Base-by-base conservation (phyloP, 768 basidiomycete genomes). In the Trametopsis cervina region DNA sequence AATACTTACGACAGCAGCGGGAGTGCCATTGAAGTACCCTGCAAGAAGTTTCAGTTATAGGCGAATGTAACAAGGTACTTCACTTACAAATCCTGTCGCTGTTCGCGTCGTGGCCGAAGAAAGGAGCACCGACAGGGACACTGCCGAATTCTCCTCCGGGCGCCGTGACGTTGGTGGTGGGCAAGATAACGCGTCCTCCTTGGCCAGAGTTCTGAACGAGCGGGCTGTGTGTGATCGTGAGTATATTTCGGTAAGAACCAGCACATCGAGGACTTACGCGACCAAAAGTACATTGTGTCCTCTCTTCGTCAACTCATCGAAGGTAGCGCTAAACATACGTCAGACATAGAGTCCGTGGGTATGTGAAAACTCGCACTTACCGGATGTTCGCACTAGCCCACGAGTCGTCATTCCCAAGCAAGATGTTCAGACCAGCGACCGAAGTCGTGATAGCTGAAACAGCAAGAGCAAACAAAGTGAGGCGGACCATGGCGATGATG, bases 321-420 rank as follows among this genome's bases (percentile, higher is more conserved):
- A 63, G 10, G 64, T 58, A 29, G 63, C 64, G 17, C 63, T 65
- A 17, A 4, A 15, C 27, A 22, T 46, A 47, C 22, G 17, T 49
- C 15, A 44, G 37, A 12, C 2, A 10, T 17, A 29, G 10, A 13
- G 20, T 15, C 15, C 36, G 25, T 17, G 11, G 5, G 29, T 18
- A n/a, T 24, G 29, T 15, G 40, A 21, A 36, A 36, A 20, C 20
- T 33, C 41, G 11, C 20, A 45, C 55, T 9, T 41, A 61, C 62
- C 64, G 57, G 33, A 65, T 63, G 49, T 65, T 65, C 5, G 64
- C 64, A 9, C 62, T 59, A n/a, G 63, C 64, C 64, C 64, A 63
- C 33, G 59, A 62, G 40, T 65, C 64, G 42, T 65, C 64, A 46
- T 65, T 65, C 13, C 58, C 61, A 43, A 65, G 46, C 40, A 65